These are phyloP conservation scores for Cymbopogon flexuosus DNA, from an alignment of 202 grass and related monocot species.

Conservation along the genomic window DNA sequence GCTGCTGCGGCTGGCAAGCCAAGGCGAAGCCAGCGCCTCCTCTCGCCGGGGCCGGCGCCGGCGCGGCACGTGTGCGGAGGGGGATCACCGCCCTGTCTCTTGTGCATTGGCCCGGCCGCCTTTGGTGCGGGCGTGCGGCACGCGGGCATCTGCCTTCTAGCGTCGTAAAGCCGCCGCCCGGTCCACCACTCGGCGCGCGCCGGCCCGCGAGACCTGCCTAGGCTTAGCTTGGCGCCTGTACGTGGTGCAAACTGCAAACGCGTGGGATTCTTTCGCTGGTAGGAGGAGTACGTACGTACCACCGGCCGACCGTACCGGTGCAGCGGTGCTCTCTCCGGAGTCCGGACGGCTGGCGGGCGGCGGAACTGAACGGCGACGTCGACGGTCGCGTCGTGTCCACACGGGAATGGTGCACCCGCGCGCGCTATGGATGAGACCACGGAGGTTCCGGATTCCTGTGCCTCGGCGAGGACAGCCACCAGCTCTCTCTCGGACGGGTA, in stretches of 20 bases:
- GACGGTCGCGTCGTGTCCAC: background rate
- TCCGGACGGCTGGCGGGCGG: background rate
- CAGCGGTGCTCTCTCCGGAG: background rate
- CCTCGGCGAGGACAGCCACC: conserved; percentile 9
- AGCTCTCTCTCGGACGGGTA: background rate
- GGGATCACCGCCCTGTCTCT: conserved; percentile 35
- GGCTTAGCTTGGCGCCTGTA: no score
- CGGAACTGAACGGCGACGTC: background rate
- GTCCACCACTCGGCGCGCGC: background rate
- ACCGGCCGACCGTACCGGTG: background rate
- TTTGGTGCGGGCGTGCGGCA: background rate
- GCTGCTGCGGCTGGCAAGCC: background rate
- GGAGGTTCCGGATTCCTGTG: background rate
- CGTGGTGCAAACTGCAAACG: background rate
- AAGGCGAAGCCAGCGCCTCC: no score
- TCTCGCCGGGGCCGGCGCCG: background rate
- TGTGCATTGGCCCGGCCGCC: conserved; percentile 28
- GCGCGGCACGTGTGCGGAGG: conserved; percentile 1
- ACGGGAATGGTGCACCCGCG: background rate
- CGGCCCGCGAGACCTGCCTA: background rate
- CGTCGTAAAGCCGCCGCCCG: background rate
- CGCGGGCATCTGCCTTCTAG: background rate
- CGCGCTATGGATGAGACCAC: background rate
- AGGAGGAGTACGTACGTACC: background rate
- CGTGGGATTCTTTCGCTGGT: background rate